Evolutionary conservation across 257 asterid species (phyloP).

Genomic region (Schizonepeta tenuifolia): DNA sequence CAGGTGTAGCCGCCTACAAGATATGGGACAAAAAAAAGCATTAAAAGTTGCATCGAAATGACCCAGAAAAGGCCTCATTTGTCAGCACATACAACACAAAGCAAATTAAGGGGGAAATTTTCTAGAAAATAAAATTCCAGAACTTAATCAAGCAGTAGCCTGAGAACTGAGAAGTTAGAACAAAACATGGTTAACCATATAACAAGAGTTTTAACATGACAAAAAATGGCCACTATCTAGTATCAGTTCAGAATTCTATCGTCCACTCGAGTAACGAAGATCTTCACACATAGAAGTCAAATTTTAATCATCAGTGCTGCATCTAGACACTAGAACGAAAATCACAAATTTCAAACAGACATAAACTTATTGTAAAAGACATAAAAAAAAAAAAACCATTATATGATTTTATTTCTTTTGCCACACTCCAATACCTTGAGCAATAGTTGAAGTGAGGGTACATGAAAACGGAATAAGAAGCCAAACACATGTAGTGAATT

Average conservation of each 20-base stretch:
- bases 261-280: neutral
- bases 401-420: neutral
- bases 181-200: neutral
- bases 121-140: neutral
- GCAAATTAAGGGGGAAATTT: neutral
- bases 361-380: no score
- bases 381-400: no score
- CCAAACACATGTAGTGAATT: no score
- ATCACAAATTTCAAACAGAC: neutral
- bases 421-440: neutral
- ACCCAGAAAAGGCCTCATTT: neutral
- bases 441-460: neutral
- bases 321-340: neutral
- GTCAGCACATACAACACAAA: slow-evolving; percentile 5
- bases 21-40: neutral
- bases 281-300: slow-evolving; percentile 1
- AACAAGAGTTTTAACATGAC: neutral
- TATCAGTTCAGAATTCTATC: neutral
- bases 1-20: slow-evolving; percentile 95
- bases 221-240: neutral
- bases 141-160: slow-evolving; percentile 5
- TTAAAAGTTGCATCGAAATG: neutral
- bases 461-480: neutral
- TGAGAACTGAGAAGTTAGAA: neutral
- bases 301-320: neutral